Base-by-base conservation (phyloP, 306 rosid genomes). In the Abrus pulchellus region DNA sequence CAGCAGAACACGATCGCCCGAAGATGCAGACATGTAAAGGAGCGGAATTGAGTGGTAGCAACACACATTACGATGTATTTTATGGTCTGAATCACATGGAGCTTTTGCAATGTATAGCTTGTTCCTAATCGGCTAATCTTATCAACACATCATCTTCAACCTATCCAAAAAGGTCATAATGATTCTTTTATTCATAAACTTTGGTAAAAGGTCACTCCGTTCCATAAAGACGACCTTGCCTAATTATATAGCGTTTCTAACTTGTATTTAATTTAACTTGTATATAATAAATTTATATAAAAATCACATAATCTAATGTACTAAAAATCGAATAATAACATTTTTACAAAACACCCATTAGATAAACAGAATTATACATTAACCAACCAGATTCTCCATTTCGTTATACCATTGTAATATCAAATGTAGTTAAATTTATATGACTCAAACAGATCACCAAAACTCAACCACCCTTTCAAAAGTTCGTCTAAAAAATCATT, bases 401-500 rank as follows among this genome's bases (percentile, higher is more conserved):
- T 59, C 10, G 4, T 65, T 44, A 34, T 45, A 59, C 20, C 20
- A 20, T 36, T 50, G 29, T 54, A 74, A 32, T 3, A 12, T 68
- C 56, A 56, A 50, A 65, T 54, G 54, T 12, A 14, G 30, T 9
- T 36, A 57, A 79, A 20, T 9, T 49, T 38, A 64, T 47, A 63
- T 54, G 56, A 54, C 41, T 72, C 57, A 29, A 54, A 62, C 61
- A 72, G 63, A 77, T 68, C 33, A 74, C 72, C 67, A 60, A 68
- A 61, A 68, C 70, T 33, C 68, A 77, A 69, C 77, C 56, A 75
- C 67, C 61, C 36, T 77, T 64, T 45, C 49, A 72, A 64, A 38
- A 53, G 54, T 32, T 53, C 11, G 6, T 53, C 70, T 9, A 63
- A 54, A 72, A 50, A 28, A 62, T 32, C 48, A 53, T 69, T 65